Evolutionary conservation across 225 moss, liverwort and hornwort genomes (phyloP).

Genomic region (Physcomitrium patens): DNA sequence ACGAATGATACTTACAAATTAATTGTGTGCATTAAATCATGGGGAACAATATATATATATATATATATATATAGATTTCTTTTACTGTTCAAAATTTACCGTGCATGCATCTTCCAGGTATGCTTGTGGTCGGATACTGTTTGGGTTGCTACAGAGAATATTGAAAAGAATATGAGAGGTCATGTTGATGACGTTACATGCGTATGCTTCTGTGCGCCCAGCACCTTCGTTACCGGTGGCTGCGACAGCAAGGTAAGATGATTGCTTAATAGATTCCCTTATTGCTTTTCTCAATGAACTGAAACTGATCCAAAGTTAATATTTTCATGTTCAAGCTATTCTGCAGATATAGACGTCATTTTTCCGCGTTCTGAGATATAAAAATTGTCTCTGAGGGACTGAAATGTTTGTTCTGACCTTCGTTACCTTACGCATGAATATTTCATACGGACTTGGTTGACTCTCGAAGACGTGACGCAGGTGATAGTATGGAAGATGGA

Average conservation of each 20-base stretch:
- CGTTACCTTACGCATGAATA: background rate
- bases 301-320: background rate
- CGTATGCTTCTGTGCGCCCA: conserved; percentile 81
- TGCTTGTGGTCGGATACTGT: conserved; percentile 79
- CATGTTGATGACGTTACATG: conserved; percentile 81
- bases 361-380: background rate
- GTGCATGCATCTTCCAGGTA: conserved; percentile 44
- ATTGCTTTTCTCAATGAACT: background rate
- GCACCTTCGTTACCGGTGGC: conserved; percentile 81
- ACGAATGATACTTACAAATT: background rate
- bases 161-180: conserved; percentile 83
- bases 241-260: conserved; percentile 81
- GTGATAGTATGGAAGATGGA: conserved; percentile 97
- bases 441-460: conserved; percentile 8
- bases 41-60: no score
- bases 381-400: background rate
- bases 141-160: conserved; percentile 59
- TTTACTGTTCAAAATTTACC: background rate
- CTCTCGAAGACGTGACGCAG: conserved; percentile 39
- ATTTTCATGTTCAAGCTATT: background rate
- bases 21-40: background rate
- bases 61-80: no score
- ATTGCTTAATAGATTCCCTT: background rate
- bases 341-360: background rate
- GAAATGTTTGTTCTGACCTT: background rate